Evolutionary conservation across 345 rosid species (phyloP).

Genomic region (Eucalyptus leucophloia): DNA sequence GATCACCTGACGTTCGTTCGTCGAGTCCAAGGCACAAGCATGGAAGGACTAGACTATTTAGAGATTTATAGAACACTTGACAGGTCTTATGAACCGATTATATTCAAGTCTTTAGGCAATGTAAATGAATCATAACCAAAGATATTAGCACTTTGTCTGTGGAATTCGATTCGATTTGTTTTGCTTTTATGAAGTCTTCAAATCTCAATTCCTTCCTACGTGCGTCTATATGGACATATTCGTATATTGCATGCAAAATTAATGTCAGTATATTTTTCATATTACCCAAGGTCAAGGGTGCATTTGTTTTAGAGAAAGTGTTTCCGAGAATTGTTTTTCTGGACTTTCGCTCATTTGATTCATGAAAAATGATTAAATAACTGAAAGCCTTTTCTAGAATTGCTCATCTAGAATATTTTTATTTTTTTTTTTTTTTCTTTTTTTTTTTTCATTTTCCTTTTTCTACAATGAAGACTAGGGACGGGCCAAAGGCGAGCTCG

Average conservation of each 20-base stretch:
- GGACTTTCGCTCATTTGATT: fast-evolving
- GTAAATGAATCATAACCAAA: background rate
- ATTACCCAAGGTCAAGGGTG: background rate
- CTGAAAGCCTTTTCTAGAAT: too few relatives aligned
- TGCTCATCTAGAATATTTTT: too few relatives aligned
- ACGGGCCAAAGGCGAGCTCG: fast-evolving
- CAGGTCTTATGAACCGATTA: background rate
- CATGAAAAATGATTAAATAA: too few relatives aligned
- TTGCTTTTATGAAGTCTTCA: background rate
- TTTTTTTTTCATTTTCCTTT: too few relatives aligned
- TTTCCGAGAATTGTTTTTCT: fast-evolving
- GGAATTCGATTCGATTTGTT: background rate
- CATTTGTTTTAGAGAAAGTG: too few relatives aligned
- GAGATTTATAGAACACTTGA: background rate
- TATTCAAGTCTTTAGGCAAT: too few relatives aligned
- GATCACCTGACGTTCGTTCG: background rate
- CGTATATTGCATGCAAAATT: background rate
- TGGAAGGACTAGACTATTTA: background rate
- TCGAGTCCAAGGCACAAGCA: background rate
- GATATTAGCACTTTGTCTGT: background rate
- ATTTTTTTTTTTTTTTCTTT: fast-evolving
- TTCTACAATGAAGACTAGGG: fast-evolving
- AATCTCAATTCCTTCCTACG: background rate
- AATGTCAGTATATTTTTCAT: background rate
- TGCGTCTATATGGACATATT: background rate